These are phyloP conservation scores for Thamnidium elegans DNA, from an alignment of 192 early-diverging fungal species.

Conservation along the genomic window DNA sequence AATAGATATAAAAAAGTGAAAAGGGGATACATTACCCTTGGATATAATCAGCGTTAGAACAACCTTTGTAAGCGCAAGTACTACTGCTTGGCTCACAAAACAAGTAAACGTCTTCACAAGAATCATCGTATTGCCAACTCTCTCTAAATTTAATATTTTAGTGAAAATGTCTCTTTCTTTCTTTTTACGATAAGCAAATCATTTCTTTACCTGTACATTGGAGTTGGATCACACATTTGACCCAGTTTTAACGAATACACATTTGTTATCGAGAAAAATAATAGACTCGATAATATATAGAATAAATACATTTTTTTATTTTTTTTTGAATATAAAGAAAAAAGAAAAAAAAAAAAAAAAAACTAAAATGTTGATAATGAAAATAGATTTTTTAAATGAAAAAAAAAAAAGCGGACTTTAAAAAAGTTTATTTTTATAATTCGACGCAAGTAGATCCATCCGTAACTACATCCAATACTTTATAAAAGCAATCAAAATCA, in stretches of 20 bases:
- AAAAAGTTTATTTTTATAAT: slow-evolving; percentile 14
- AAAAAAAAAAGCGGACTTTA: not conserved
- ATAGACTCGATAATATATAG: not conserved
- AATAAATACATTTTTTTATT: not conserved
- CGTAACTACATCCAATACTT: slow-evolving; percentile 61
- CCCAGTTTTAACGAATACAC: slow-evolving; percentile 16
- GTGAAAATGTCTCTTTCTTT: no score
- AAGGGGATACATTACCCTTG: slow-evolving; percentile 14
- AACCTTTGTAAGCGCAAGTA: slow-evolving; percentile 31
- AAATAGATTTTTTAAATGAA: not conserved
- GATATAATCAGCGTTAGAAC: slow-evolving; percentile 37
- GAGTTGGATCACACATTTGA: slow-evolving; percentile 23
- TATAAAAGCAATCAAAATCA: slow-evolving; percentile 55
- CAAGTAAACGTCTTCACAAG: slow-evolving; percentile 31
- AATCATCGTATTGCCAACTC: slow-evolving; percentile 32
- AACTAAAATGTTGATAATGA: not conserved
- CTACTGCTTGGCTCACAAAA: slow-evolving; percentile 23
- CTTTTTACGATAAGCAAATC: no score
- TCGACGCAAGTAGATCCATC: slow-evolving; percentile 48
- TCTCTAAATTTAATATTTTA: slow-evolving; percentile 6
- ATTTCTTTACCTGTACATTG: slow-evolving; percentile 26
- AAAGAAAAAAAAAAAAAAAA: not conserved
- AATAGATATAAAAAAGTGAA: not conserved
- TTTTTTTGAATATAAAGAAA: no score
- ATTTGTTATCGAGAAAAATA: not conserved